Base-by-base conservation (phyloP, 176 grass and related monocot species). In the Oryza brachyantha region DNA sequence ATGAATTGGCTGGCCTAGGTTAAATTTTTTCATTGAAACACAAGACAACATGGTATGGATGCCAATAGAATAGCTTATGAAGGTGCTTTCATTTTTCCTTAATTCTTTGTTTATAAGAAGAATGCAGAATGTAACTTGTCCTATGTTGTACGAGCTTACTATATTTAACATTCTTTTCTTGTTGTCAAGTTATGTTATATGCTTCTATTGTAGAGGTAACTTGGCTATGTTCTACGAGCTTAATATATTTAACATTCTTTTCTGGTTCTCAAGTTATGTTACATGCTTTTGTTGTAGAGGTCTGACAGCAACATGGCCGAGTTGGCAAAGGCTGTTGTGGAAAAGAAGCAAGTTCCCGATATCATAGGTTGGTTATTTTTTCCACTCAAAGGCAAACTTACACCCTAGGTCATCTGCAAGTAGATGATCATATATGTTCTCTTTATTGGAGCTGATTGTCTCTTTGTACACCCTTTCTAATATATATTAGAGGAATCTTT, bases 251-350 rank as follows among this genome's bases (percentile, higher is more conserved):
- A 24, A 73, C 48, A 13, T 22, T 29, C 45, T 50, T 63, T 78
- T 13, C n/a, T n/a, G 26, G 22, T 63, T 88, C 37, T 76, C 10
- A 66, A 45, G 10, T 39, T 24, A 29, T 58, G 31, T 79, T 46
- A 26, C 40, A 13, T 70, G 38, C 37, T 87, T 84, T 37, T 75
- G 11, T 67, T 89, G 84, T 78, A 97, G 94, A 98, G 92, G 72
- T 98, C 85, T 78, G 95, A 98, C 58, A 80, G 83, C 80, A 88
- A 78, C 48, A 70, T 98, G 66, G 77, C 82, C 2, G 95, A 94
- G 48, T 45, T 98, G 74, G 95, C 95, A 81, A 98, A 90, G 83
- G 76, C 83, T 85, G 85, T 88, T 13, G 72, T 77, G 31, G 92
- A 98, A 72, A 88, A 63, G 72, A 88, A 80, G 66, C 79, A 82